A percentile compares a stretch with the other conserved stretches of the same genome.
phyloP scores from a whole-genome alignment of 2,329 filamentous ascomycete species.

The Pseudocercospora pini-densiflorae region DNA sequence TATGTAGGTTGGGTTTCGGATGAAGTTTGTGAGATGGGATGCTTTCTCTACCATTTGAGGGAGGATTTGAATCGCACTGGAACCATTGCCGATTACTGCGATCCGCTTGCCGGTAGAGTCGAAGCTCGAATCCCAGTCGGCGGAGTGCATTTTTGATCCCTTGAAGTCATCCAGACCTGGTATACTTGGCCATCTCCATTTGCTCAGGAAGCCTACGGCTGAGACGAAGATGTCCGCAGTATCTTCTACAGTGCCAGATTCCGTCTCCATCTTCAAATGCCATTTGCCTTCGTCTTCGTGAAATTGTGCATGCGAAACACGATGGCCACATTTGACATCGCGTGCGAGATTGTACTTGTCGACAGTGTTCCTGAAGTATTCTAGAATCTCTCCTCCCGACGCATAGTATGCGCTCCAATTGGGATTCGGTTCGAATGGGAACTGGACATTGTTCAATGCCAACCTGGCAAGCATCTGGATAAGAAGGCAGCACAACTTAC shows the following conservation, averaged over 20 bases:
- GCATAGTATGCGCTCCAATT: conserved; percentile 50
- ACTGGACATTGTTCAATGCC: conserved; percentile 24
- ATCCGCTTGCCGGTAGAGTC: conserved; percentile 46
- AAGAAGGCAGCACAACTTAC: not conserved
- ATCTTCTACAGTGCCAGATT: conserved; percentile 34
- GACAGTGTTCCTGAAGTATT: conserved; percentile 47
- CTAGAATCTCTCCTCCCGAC: conserved; percentile 46
- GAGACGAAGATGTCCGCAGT: conserved; percentile 45
- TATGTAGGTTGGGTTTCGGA: conserved; percentile 42
- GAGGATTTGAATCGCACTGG: conserved; percentile 49
- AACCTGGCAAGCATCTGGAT: not conserved
- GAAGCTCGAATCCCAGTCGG: conserved; percentile 45
- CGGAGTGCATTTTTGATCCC: conserved; percentile 49
- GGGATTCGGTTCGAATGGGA: conserved; percentile 50
- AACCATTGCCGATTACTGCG: conserved; percentile 49
- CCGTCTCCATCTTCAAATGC: conserved; percentile 40
- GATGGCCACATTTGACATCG: conserved; percentile 45
- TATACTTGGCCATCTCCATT: conserved; percentile 47
- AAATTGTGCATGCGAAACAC: conserved; percentile 34
- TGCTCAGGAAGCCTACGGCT: conserved; percentile 32
- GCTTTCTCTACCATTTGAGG: conserved; percentile 45
- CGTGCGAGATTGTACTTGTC: conserved; percentile 46
- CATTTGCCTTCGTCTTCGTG: conserved; percentile 38
- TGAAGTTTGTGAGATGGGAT: conserved; percentile 39
- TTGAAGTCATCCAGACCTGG: conserved; percentile 47